Percentiles rank a stretch among this genome's conserved stretches.
Conservation (phyloP, 192 early-diverging fungal species). For the Linnemannia zychae region DNA sequence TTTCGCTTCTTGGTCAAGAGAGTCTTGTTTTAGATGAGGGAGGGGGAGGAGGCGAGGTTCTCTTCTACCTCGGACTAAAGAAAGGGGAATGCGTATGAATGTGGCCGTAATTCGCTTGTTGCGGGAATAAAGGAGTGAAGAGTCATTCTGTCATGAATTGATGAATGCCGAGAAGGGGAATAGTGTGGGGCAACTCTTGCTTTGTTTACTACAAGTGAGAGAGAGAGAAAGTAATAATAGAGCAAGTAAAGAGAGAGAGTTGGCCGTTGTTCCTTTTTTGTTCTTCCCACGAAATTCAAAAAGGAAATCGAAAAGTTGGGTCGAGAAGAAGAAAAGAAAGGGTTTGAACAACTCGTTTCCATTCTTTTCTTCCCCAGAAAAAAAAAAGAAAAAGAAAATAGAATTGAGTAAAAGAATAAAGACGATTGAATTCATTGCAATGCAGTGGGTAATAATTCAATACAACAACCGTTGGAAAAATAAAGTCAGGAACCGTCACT, state of each 20-base stretch:
- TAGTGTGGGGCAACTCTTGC: neutral
- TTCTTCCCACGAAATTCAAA: slow-evolving; percentile 58
- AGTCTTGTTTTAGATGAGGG: neutral
- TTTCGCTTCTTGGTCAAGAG: neutral
- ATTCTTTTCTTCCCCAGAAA: slow-evolving; percentile 16
- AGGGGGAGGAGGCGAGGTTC: neutral
- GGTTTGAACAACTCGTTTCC: no score
- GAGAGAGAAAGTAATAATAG: slow-evolving; percentile 3
- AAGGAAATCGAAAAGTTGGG: slow-evolving; percentile 39
- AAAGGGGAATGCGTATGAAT: neutral
- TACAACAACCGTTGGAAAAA: neutral
- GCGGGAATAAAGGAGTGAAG: neutral
- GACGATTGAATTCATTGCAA: neutral
- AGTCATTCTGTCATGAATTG: neutral
- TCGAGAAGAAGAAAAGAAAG: neutral
- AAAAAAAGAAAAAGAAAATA: neutral
- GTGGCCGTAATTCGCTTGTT: no score
- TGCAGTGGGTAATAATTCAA: neutral
- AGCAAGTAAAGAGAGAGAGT: slow-evolving; percentile 1
- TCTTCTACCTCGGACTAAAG: neutral
- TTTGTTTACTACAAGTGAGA: neutral
- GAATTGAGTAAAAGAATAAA: neutral
- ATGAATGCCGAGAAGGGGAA: slow-evolving; percentile 3
- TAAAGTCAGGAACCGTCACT: neutral
- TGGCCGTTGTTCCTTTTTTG: slow-evolving; percentile 2